These are phyloP conservation scores for Metschnikowia borealis DNA, from an alignment of 805 yeast genomes.

Conservation along the genomic window DNA sequence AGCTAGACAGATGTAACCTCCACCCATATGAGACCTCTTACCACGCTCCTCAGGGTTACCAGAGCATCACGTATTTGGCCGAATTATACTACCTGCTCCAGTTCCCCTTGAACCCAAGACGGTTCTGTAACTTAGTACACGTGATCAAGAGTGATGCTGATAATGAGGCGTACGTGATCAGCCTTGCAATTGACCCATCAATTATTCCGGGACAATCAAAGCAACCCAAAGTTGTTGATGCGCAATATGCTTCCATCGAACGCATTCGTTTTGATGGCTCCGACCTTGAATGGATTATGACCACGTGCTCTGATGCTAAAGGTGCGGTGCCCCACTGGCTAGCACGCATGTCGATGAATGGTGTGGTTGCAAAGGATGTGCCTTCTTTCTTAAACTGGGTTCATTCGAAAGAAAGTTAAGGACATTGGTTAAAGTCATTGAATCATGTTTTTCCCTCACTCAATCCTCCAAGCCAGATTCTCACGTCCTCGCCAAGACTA, in stretches of 20 bases:
- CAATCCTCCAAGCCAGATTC: constrained; percentile 36
- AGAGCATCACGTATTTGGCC: constrained; percentile 25
- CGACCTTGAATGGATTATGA: constrained; percentile 35
- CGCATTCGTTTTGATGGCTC: constrained; percentile 20
- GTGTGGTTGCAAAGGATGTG: constrained; percentile 39
- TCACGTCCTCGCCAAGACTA: constrained; percentile 41
- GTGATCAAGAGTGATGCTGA: constrained; percentile 19
- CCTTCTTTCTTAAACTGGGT: constrained; percentile 35
- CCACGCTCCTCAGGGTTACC: constrained; percentile 13
- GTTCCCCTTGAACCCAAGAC: constrained; percentile 33
- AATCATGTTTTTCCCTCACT: constrained; percentile 1
- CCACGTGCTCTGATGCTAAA: constrained; percentile 37
- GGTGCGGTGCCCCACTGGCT: constrained; percentile 39
- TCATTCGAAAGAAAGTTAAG: neutral
- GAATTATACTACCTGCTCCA: constrained; percentile 33
- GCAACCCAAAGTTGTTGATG: constrained; percentile 22
- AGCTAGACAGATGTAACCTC: constrained; percentile 24
- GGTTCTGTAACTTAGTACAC: constrained; percentile 35
- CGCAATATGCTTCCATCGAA: constrained; percentile 37
- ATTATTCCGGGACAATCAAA: constrained; percentile 13
- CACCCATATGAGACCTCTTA: constrained; percentile 12
- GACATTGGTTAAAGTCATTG: no score
- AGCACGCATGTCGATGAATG: constrained; percentile 25
- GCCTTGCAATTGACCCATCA: constrained; percentile 31
- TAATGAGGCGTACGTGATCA: constrained; percentile 28